Evolutionary conservation across 1,284 basidiomycete species (phyloP), one percentile per base, ranked within the genome.

Genomic region (Melampsora larici-populina): DNA sequence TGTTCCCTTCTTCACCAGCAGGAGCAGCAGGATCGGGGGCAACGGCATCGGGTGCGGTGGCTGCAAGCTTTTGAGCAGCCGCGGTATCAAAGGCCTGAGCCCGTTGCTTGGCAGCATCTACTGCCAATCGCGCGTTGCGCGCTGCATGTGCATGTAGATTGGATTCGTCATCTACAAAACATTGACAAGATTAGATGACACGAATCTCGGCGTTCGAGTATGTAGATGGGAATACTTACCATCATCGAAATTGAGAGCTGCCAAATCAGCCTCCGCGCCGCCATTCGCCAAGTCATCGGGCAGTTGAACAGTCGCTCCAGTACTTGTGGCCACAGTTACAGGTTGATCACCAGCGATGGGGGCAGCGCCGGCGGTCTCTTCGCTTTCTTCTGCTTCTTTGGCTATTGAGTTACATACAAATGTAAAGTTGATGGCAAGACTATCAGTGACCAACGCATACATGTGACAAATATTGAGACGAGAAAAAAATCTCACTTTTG

Each of bases 221-320:
- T n/a, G 7, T 11, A n/a, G 13, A 31, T 36, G 11, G 40, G 2
- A 6, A 68, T 65, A 71, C 60, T 79, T 80, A 92, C 93, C 94
- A 81, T 97, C 92, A 83, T 98, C 94, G 82, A 97, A 98, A 85
- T 99, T 90, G 79, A 98, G 91, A 49, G 94, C 94, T 70, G 87
- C 87, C 67, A 97, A 86, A 1, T 83, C 85, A 81, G 89, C 87
- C 58, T 86, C 85, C 78, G 89, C 81, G 33, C 81, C 88, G 18
- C 82, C 85, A 9, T 90, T 79, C 26, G 90, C 86, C 48, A 88
- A 89, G 79, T 90, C 89, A 43, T 85, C 87, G n/a, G 90, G 89
- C 64, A 84, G 82, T n/a, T 83, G 82, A 9, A 83, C 81, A 4
- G 75, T 79, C 31, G 65, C 79, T 7, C 80, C 80, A 3, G 79